Conservation (phyloP, 345 rosid genomes). For the Corchorus capsularis region DNA sequence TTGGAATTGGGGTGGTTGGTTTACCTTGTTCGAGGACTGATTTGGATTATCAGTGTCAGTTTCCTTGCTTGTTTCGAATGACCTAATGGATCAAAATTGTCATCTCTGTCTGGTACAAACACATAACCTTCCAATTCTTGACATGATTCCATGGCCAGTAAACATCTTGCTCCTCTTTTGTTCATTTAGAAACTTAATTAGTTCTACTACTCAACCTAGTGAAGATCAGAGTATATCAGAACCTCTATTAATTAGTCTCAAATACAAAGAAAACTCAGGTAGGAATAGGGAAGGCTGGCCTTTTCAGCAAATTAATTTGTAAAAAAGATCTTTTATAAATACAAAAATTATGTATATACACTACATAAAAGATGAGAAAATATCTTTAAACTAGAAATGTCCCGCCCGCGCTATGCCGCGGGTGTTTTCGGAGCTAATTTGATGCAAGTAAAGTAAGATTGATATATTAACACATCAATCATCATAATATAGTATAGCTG, state of each 20-base stretch:
- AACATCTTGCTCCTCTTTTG: slow-evolving; percentile 51
- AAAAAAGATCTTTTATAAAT: too few species aligned
- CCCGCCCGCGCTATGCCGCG: too few species aligned
- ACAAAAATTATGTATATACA: too few species aligned
- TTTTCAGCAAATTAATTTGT: slow-evolving; percentile 48
- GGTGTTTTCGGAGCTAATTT: too few species aligned
- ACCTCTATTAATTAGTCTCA: slow-evolving; percentile 44
- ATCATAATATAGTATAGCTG: too few species aligned
- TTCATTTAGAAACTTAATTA: neutral
- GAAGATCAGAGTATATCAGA: slow-evolving; percentile 39
- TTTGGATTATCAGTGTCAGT: slow-evolving; percentile 62
- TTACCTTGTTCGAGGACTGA: slow-evolving; percentile 49
- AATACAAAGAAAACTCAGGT: slow-evolving; percentile 27
- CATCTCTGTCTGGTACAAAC: slow-evolving; percentile 50
- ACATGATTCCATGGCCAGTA: slow-evolving; percentile 44
- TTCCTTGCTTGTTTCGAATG: slow-evolving; percentile 53
- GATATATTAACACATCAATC: too few species aligned
- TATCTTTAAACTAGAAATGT: too few species aligned
- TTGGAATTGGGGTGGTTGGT: too few species aligned
- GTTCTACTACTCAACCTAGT: slow-evolving; percentile 17
- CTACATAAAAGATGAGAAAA: too few species aligned
- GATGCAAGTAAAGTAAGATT: too few species aligned
- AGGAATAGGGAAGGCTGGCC: slow-evolving; percentile 43
- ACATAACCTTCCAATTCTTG: slow-evolving; percentile 33
- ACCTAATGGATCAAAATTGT: slow-evolving; percentile 46